Evolutionary conservation across 768 basidiomycete genomes (phyloP).

Genomic region (Podaxis sp.): DNA sequence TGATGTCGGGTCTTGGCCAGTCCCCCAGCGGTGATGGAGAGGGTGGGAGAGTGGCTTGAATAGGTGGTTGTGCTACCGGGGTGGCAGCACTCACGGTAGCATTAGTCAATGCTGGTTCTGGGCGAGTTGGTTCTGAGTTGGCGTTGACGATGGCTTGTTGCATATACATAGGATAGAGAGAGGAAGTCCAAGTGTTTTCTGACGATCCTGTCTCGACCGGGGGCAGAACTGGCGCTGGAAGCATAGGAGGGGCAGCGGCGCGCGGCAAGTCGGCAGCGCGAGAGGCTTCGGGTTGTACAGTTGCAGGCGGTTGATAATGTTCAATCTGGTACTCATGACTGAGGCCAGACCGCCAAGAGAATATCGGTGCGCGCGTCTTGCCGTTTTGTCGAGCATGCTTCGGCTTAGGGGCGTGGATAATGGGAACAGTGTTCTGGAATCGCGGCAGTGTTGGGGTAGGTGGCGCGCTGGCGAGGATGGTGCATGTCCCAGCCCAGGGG

Average conservation of each 20-base stretch:
- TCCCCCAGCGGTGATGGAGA: slow-evolving; percentile 49
- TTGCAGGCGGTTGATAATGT: slow-evolving; percentile 33
- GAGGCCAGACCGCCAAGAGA: slow-evolving; percentile 39
- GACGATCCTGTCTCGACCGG: background rate
- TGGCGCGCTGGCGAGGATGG: slow-evolving; percentile 33
- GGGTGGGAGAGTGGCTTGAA: slow-evolving; percentile 23
- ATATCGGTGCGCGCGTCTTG: slow-evolving; percentile 30
- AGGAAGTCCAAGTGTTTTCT: slow-evolving; percentile 18
- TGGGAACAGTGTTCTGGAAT: slow-evolving; percentile 37
- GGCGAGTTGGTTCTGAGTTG: slow-evolving; percentile 20
- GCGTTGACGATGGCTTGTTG: slow-evolving; percentile 14
- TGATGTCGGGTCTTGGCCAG: slow-evolving; percentile 52
- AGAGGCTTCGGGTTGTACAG: background rate
- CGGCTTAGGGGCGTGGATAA: slow-evolving; percentile 46
- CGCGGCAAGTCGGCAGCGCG: background rate
- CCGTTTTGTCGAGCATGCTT: slow-evolving; percentile 26
- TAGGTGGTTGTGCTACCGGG: slow-evolving; percentile 21
- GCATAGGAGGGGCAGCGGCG: slow-evolving; percentile 6
- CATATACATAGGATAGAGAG: slow-evolving; percentile 34
- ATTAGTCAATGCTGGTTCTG: slow-evolving; percentile 29
- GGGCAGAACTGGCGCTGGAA: slow-evolving; percentile 2
- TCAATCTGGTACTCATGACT: slow-evolving; percentile 49
- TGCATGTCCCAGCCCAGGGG: slow-evolving; percentile 30
- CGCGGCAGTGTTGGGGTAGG: slow-evolving; percentile 31
- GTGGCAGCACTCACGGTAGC: slow-evolving; percentile 20